Evolutionary conservation across 2,329 filamentous ascomycete genomes (phyloP).

Genomic region (Calonectria crousiana): DNA sequence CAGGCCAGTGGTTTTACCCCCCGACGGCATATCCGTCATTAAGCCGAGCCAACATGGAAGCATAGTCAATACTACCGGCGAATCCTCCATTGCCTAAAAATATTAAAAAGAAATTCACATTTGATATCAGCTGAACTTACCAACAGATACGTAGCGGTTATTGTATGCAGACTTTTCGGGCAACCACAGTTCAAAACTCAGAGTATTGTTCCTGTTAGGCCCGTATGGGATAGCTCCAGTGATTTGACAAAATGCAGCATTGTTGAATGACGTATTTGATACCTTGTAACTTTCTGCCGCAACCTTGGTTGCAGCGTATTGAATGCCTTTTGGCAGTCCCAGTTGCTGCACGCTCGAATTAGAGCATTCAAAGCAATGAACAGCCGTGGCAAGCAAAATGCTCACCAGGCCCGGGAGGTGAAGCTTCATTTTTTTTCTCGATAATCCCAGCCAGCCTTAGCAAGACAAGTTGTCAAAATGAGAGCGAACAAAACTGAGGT

Average conservation of each 20-base stretch:
- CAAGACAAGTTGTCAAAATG: neutral
- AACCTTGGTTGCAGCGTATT: neutral
- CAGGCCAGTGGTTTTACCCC: neutral
- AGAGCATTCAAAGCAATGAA: neutral
- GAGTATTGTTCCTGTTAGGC: neutral
- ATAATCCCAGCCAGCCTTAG: neutral
- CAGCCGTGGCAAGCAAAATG: neutral
- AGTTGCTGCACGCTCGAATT: neutral
- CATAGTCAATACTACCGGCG: conserved; percentile 6
- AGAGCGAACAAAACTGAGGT: neutral
- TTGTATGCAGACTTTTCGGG: neutral
- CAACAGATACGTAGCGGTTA: conserved; percentile 8
- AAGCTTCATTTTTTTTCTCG: neutral
- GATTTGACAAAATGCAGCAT: neutral
- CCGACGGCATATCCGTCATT: conserved; percentile 2
- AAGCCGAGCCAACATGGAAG: neutral
- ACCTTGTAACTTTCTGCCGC: neutral
- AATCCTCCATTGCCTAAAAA: neutral
- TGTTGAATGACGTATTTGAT: neutral
- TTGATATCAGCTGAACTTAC: neutral
- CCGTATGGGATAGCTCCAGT: neutral
- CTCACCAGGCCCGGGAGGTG: neutral
- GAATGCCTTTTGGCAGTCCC: neutral
- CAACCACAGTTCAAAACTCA: conserved; percentile 8
- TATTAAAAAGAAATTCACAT: neutral